These are phyloP conservation scores for Maudiozyma turicensis DNA, from an alignment of 805 yeast species.

Conservation along the genomic window DNA sequence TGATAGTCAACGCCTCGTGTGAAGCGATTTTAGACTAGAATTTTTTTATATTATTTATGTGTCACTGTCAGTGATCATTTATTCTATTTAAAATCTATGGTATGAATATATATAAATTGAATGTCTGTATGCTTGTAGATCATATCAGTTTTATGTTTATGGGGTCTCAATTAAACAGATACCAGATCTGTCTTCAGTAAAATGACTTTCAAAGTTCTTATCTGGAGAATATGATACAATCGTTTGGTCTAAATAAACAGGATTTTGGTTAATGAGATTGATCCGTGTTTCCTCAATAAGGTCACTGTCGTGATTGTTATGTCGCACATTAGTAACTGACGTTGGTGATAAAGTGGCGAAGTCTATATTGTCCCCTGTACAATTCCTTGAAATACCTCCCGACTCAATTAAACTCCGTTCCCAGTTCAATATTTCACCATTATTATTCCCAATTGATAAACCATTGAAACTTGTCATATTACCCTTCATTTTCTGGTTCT, in stretches of 20 bases:
- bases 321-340: no score
- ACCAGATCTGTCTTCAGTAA: not conserved
- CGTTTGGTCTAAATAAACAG: slow-evolving; percentile 9
- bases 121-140: not conserved
- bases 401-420: slow-evolving; percentile 17
- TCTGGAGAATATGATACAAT: slow-evolving; percentile 20
- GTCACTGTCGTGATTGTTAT: no score
- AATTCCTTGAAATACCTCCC: slow-evolving; percentile 15
- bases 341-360: no score
- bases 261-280: slow-evolving; percentile 14
- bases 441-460: slow-evolving; percentile 16
- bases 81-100: no score
- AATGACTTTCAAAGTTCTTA: slow-evolving; percentile 2
- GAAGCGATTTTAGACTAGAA: no score
- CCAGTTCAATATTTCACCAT: slow-evolving; percentile 21
- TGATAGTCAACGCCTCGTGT: no score
- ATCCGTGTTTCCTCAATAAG: slow-evolving; percentile 4
- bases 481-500: slow-evolving; percentile 21
- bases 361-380: not conserved
- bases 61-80: no score
- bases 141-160: not conserved
- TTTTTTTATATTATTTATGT: no score
- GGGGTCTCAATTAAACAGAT: not conserved
- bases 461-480: slow-evolving; percentile 13
- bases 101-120: no score